Conservation (phyloP, 116 monocot genomes). For the Iris pallida region DNA sequence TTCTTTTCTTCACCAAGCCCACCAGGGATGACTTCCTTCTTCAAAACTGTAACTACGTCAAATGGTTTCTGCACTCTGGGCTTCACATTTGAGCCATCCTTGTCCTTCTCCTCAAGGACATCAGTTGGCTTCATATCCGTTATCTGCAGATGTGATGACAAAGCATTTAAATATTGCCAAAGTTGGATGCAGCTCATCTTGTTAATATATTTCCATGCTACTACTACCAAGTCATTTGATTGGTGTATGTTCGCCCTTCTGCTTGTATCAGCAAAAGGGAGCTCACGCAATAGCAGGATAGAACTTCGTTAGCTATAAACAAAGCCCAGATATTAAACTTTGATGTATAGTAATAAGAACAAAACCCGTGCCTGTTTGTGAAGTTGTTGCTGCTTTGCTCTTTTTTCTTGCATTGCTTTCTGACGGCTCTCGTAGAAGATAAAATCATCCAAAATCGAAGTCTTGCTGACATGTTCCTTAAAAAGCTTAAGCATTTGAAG, state of each 20-base stretch:
- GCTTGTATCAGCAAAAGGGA: too few species aligned
- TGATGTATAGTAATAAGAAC: not conserved
- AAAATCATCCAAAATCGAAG: slow-evolving; percentile 84
- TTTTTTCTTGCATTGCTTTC: slow-evolving; percentile 74
- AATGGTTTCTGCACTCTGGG: slow-evolving; percentile 15
- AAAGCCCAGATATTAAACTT: too few species aligned
- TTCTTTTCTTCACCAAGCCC: slow-evolving; percentile 23
- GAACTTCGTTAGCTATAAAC: too few species aligned
- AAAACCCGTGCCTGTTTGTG: slow-evolving; percentile 28
- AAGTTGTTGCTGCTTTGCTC: slow-evolving; percentile 41
- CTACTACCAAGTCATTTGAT: too few species aligned
- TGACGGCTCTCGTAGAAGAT: slow-evolving; percentile 70
- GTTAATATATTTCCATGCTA: too few species aligned
- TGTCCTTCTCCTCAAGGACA: slow-evolving; percentile 21
- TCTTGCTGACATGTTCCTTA: slow-evolving; percentile 79
- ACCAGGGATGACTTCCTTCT: slow-evolving; percentile 15
- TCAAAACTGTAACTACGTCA: slow-evolving; percentile 24
- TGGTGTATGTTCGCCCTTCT: too few species aligned
- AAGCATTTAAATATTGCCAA: not conserved
- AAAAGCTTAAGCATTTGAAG: slow-evolving; percentile 74
- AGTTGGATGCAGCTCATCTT: not conserved
- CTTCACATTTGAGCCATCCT: slow-evolving; percentile 15
- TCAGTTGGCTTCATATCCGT: slow-evolving; percentile 5
- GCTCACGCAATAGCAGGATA: too few species aligned
- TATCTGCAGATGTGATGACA: not conserved